Conservation (phyloP, 2,329 filamentous ascomycete species). For the Xylariaceae sp. region DNA sequence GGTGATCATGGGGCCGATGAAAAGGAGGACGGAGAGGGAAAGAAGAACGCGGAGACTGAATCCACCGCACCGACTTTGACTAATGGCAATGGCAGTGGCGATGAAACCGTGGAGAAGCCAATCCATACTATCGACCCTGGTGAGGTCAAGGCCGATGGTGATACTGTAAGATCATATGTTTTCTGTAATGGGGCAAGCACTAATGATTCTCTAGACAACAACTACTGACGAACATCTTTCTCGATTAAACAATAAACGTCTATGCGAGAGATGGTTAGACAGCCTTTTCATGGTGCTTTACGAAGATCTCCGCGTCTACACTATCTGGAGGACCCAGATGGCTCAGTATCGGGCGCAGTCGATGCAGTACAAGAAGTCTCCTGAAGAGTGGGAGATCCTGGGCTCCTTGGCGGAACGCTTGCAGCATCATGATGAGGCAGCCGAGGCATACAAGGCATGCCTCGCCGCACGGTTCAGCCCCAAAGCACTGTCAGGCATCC, state of each 20-base stretch:
- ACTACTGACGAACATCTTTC: conserved; percentile 77
- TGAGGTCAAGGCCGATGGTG: conserved; percentile 73
- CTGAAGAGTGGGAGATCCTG: conserved; percentile 98
- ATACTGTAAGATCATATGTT: conserved; percentile 27
- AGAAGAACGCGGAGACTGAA: conserved; percentile 41
- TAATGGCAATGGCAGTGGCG: conserved; percentile 50
- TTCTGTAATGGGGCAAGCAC: background rate
- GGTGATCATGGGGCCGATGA: conserved; percentile 48
- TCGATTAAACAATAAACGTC: conserved; percentile 93
- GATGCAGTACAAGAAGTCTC: conserved; percentile 94
- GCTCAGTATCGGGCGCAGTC: conserved; percentile 92
- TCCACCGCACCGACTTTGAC: conserved; percentile 44
- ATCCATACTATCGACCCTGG: conserved; percentile 79
- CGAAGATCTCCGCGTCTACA: conserved; percentile 96
- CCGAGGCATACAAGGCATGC: conserved; percentile 92
- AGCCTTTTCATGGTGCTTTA: conserved; percentile 99
- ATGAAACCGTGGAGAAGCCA: conserved; percentile 73
- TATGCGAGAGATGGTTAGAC: conserved; percentile 97
- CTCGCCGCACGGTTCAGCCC: conserved; percentile 89
- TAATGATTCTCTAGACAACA: conserved; percentile 56
- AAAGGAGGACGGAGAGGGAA: conserved; percentile 46
- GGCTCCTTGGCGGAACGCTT: conserved; percentile 90
- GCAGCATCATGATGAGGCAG: conserved; percentile 88
- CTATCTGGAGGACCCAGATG: conserved; percentile 98
- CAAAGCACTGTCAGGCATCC: conserved; percentile 85